Evolutionary conservation across 805 yeast genomes (phyloP), one percentile per base, ranked within the genome.

Genomic region (Wickerhamiella lipophila): DNA sequence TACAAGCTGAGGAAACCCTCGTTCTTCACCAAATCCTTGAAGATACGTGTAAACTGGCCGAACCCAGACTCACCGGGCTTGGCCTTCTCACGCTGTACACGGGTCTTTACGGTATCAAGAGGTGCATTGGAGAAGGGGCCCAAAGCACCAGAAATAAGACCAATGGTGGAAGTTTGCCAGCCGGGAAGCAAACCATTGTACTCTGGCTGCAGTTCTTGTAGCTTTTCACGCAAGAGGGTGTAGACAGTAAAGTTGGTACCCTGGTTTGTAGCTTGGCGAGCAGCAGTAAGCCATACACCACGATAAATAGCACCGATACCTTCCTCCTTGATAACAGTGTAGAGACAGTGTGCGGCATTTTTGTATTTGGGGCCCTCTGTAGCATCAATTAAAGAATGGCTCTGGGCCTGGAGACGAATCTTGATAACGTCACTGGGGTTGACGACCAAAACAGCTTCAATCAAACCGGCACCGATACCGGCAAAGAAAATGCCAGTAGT

Each of bases 51-150:
- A 58, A 89, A 87, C 67, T 95, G 77, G 49, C 76, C 77, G 66
- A 85, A 64, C 29, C 92, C 89, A 6, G 83, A 74, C 65, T 75
- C 81, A 51, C 73, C 70, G 43, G 68, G 63, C 40, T 72, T 69
- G 46, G 78, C 83, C 41, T 83, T 74, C 61, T 87, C 94, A 64
- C 86, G 84, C 68, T 89, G 98, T 77, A 89, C 80, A 67, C 98
- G 78, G 34, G 98, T 89, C 69, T 89, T 89, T 65, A 89, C 87
- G 54, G 96, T 92, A 68, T 89, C 98, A 61, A 89, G 76, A 25
- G 98, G 98, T 54, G 96, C 96, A 64, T 89, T 89, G 51, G 96
- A 85, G 67, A 89, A 81, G 11, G 98, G 98, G 32, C 98, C 98
- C 62, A 89, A 79, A 6, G 96, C 97, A 68, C 98, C 98, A 49